Conservation (phyloP, 1,284 basidiomycete genomes). For the Melampsora abietis-canadensis region DNA sequence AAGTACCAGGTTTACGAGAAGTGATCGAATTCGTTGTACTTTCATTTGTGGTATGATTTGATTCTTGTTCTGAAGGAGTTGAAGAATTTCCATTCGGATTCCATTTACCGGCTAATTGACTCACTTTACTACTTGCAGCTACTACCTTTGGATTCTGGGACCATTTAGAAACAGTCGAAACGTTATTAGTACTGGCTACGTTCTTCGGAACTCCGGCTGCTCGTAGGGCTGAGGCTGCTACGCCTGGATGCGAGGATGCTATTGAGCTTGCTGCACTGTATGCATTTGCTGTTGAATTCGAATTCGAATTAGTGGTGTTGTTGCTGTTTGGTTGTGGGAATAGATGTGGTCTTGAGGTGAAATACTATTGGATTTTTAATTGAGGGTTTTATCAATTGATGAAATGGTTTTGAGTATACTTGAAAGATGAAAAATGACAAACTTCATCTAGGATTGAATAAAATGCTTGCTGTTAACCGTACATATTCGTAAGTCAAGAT, state of each 20-base stretch:
- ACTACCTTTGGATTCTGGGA: constrained; percentile 1
- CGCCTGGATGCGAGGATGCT: constrained; percentile 23
- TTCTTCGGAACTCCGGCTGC: constrained; percentile 27
- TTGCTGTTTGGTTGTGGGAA: constrained; percentile 26
- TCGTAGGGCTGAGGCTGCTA: constrained; percentile 35
- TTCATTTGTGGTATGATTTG: background rate
- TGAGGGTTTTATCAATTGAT: background rate
- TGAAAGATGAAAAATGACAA: background rate
- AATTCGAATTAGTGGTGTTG: background rate
- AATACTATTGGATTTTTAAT: constrained; percentile 14
- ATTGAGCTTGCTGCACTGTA: constrained; percentile 11
- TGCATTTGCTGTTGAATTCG: constrained; percentile 9
- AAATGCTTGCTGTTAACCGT: constrained; percentile 18
- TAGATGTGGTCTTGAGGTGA: constrained; percentile 36
- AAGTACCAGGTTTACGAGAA: constrained; percentile 15
- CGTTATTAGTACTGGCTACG: constrained; percentile 30
- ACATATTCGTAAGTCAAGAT: background rate
- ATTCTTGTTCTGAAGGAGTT: background rate
- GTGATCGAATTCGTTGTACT: background rate
- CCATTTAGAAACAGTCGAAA: constrained; percentile 17
- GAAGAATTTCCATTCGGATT: constrained; percentile 4
- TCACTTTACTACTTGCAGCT: constrained; percentile 24
- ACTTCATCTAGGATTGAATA: constrained; percentile 43
- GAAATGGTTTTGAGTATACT: background rate
- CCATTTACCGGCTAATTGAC: constrained; percentile 40